These are phyloP conservation scores for Yamadazyma mexicana DNA, from an alignment of 1,139 yeast species.

Conservation along the genomic window DNA sequence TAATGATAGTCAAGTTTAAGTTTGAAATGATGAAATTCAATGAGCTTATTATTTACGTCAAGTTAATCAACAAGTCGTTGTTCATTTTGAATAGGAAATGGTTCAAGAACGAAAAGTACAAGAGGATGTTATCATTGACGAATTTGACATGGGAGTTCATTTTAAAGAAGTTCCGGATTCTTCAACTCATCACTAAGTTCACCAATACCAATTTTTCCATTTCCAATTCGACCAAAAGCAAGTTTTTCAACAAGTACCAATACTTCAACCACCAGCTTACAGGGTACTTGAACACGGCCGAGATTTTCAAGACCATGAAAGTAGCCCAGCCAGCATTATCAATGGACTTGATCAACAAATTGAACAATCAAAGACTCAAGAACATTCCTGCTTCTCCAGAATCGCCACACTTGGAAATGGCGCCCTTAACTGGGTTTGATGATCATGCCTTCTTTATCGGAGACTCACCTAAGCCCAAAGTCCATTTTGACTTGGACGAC, in stretches of 20 bases:
- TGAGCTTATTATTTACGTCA: slow-evolving; percentile 35
- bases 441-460: slow-evolving; percentile 1
- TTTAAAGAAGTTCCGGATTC: slow-evolving; percentile 35
- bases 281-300: slow-evolving; percentile 41
- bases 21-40: slow-evolving; percentile 39
- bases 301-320: slow-evolving; percentile 43
- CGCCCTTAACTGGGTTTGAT: background rate
- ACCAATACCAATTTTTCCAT: slow-evolving; percentile 21
- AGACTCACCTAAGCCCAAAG: slow-evolving; percentile 4
- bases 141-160: slow-evolving; percentile 47
- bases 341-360: slow-evolving; percentile 13
- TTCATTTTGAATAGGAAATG: slow-evolving; percentile 46
- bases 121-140: slow-evolving; percentile 44
- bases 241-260: slow-evolving; percentile 24
- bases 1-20: slow-evolving; percentile 54
- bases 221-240: slow-evolving; percentile 13
- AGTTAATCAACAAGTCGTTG: slow-evolving; percentile 42
- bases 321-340: slow-evolving; percentile 40
- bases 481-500: slow-evolving; percentile 4
- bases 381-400: slow-evolving; percentile 1
- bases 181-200: slow-evolving; percentile 30
- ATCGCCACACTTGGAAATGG: background rate
- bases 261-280: slow-evolving; percentile 44
- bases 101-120: slow-evolving; percentile 50
- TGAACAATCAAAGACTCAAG: slow-evolving; percentile 13